Percentiles rank a stretch among this genome's conserved stretches.
Evolutionary conservation across 2,329 filamentous ascomycete genomes (phyloP).

Genomic region (Microcyclospora tardicrescens): DNA sequence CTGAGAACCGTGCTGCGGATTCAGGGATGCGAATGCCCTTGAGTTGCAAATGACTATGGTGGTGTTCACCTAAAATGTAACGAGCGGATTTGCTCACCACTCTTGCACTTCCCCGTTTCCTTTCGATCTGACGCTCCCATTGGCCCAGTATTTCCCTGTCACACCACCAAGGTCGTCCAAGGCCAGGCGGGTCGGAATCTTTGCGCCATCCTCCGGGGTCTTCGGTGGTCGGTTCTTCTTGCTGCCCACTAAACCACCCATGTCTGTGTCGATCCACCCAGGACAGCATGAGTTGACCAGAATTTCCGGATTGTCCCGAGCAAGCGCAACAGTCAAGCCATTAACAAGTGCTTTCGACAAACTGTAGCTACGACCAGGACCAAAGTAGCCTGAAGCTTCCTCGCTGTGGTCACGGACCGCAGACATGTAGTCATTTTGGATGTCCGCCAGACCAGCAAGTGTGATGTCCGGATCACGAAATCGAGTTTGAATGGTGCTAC

Average conservation of each 20-base stretch:
- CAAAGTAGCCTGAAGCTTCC: constrained; percentile 16
- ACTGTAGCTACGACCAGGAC: constrained; percentile 18
- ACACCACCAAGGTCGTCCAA: constrained; percentile 22
- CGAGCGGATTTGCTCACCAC: constrained; percentile 16
- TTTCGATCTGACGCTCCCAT: constrained; percentile 19
- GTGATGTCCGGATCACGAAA: constrained; percentile 13
- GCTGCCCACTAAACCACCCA: constrained; percentile 20
- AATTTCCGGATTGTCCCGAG: constrained; percentile 15
- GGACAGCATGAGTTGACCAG: constrained; percentile 27
- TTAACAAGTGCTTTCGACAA: constrained; percentile 26
- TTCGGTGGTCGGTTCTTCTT: constrained; percentile 18
- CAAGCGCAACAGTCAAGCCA: constrained; percentile 21
- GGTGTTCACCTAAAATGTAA: too few species aligned
- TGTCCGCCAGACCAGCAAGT: constrained; percentile 15
- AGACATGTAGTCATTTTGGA: constrained; percentile 20
- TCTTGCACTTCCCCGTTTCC: constrained; percentile 20
- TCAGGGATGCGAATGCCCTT: too few species aligned
- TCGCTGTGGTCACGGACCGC: constrained; percentile 12
- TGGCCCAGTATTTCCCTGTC: constrained; percentile 26
- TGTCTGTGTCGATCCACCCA: constrained; percentile 26
- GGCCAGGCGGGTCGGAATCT: constrained; percentile 24
- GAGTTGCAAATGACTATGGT: too few species aligned
- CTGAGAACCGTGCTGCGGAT: constrained; percentile 1
- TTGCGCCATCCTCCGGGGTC: constrained; percentile 23
- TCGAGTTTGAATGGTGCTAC: constrained; percentile 11